Percentiles rank a stretch among this genome's conserved stretches.
Evolutionary conservation across 108 stramenopile genomes (phyloP).

Genomic region (Skeletonema grethae): DNA sequence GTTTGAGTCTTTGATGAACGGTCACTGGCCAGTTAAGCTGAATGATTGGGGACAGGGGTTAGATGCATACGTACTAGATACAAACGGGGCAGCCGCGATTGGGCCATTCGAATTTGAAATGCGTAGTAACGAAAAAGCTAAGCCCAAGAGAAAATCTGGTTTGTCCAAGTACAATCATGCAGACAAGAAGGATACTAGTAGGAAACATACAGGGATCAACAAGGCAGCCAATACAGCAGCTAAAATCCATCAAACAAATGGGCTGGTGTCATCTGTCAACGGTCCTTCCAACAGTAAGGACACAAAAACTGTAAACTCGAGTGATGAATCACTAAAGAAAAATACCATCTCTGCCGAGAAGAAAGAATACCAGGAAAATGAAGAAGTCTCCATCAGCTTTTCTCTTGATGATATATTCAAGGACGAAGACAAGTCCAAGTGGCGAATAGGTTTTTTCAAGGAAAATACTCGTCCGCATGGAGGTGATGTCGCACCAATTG

Average conservation of each 20-base stretch:
- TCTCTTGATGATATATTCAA: constrained; percentile 2
- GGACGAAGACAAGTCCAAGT: not conserved
- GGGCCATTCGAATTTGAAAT: constrained; percentile 26
- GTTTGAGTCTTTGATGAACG: not conserved
- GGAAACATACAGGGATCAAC: not conserved
- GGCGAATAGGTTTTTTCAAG: not conserved
- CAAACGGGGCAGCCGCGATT: constrained; percentile 14
- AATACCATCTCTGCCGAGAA: not conserved
- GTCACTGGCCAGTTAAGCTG: constrained; percentile 16
- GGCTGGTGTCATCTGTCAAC: not conserved
- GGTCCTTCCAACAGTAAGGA: not conserved
- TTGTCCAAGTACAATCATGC: constrained; percentile 2
- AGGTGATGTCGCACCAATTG: not conserved
- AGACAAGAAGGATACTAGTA: not conserved
- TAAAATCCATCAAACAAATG: not conserved
- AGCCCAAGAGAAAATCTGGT: not conserved
- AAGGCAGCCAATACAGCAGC: not conserved
- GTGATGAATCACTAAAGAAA: not conserved
- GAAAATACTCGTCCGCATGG: not conserved
- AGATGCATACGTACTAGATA: constrained; percentile 23
- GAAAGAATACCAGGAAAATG: constrained; percentile 4
- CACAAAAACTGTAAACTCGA: not conserved
- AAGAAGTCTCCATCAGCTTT: not conserved
- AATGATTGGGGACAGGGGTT: constrained; percentile 11
- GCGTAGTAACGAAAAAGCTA: not conserved